Evolutionary conservation across 2,329 filamentous ascomycete genomes (phyloP).

Genomic region (Cladosporium sp.): DNA sequence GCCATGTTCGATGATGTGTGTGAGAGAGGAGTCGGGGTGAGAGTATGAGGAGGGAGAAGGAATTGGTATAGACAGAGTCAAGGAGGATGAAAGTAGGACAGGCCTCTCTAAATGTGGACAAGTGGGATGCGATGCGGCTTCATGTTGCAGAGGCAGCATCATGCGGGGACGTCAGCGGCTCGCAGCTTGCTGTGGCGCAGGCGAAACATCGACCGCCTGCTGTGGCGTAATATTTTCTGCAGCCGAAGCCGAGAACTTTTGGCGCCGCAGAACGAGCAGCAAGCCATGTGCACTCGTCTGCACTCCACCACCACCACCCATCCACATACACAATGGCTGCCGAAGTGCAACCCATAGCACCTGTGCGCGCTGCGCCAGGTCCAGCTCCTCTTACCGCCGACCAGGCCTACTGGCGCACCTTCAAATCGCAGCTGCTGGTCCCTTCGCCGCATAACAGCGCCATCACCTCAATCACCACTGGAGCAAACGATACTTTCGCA

Average conservation of each 20-base stretch:
- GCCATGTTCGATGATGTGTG: constrained; percentile 33
- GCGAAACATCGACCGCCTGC: background rate
- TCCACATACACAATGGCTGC: constrained; percentile 63
- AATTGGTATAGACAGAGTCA: background rate
- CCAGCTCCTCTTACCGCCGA: constrained; percentile 83
- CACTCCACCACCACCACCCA: background rate
- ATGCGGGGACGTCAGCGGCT: too few relatives aligned
- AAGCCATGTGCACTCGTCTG: background rate
- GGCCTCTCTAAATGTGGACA: background rate
- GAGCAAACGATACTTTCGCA: constrained; percentile 67
- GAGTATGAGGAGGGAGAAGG: background rate
- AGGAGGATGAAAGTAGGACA: too few relatives aligned
- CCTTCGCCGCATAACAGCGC: constrained; percentile 87
- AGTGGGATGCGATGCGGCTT: background rate
- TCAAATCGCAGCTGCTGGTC: constrained; percentile 85
- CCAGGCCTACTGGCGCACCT: constrained; percentile 93
- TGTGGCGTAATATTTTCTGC: background rate
- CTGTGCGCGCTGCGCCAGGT: constrained; percentile 76
- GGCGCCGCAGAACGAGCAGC: too few relatives aligned
- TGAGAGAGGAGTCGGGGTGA: background rate
- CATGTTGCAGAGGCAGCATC: too few relatives aligned
- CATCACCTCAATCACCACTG: constrained; percentile 71
- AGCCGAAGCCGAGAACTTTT: background rate
- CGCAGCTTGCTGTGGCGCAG: too few relatives aligned
- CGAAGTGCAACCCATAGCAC: constrained; percentile 73